Conservation (phyloP, 2,329 filamentous ascomycete genomes). For the Fusarium subglutinans region DNA sequence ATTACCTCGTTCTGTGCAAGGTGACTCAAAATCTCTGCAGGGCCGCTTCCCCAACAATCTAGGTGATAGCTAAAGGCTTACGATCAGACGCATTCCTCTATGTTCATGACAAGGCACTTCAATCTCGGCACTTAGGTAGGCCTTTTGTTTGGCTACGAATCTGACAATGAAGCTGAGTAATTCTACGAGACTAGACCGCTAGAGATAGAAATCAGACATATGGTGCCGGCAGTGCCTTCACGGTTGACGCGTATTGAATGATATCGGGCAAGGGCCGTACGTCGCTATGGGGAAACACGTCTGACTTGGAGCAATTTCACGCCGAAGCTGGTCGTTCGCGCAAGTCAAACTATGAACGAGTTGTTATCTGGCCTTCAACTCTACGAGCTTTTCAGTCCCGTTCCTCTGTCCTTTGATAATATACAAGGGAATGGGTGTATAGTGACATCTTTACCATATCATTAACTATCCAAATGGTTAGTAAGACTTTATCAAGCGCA, state of each 20-base stretch:
- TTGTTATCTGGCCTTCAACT: not conserved
- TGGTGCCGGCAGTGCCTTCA: not conserved
- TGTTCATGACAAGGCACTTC: not conserved
- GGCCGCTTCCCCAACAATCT: not conserved
- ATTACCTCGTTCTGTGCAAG: rapidly evolving
- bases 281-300: not conserved
- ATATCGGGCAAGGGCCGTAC: not conserved
- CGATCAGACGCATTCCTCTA: not conserved
- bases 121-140: not conserved
- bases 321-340: not conserved
- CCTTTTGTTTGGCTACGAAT: not conserved
- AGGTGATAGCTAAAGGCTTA: not conserved
- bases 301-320: not conserved
- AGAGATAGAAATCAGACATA: not conserved
- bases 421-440: slow-evolving; percentile 22
- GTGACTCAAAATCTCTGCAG: not conserved
- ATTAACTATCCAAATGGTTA: not conserved
- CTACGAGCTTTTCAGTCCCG: not conserved
- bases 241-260: not conserved
- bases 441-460: not conserved
- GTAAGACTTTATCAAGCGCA: rapidly evolving
- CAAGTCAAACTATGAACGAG: not conserved
- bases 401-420: slow-evolving; percentile 43
- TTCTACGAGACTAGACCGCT: not conserved
- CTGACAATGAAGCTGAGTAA: not conserved